Percentiles rank a stretch among this genome's conserved stretches.
Conservation (phyloP, 2,329 filamentous ascomycete genomes). For the Aspergillus bombycis region DNA sequence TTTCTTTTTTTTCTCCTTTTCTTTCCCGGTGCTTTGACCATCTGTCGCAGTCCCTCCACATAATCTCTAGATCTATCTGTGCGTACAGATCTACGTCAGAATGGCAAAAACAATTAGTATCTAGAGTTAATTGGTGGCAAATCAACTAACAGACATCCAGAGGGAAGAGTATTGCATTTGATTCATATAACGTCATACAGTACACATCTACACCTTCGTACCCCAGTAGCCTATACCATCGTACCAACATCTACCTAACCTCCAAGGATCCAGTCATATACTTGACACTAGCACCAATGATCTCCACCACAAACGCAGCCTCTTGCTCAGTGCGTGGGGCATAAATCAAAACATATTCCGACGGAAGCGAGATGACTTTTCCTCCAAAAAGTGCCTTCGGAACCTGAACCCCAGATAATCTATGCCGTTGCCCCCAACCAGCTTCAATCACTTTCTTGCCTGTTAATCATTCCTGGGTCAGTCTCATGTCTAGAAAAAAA, state of each 20-base stretch:
- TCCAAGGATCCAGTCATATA: constrained; percentile 33
- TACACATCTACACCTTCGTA: not conserved
- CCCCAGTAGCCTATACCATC: not conserved
- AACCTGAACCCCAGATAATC: constrained; percentile 58
- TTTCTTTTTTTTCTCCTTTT: not conserved
- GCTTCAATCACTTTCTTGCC: constrained; percentile 67
- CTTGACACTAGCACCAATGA: constrained; percentile 36
- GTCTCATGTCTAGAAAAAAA: not conserved
- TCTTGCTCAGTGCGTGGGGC: constrained; percentile 38
- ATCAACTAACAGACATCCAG: not conserved
- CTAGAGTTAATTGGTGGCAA: not conserved
- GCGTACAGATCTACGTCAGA: not conserved
- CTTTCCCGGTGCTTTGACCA: not conserved
- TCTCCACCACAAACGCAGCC: constrained; percentile 33
- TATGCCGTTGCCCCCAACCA: constrained; percentile 75
- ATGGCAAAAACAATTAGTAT: not conserved
- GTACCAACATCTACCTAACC: constrained; percentile 16
- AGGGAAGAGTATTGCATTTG: not conserved
- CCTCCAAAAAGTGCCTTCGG: constrained; percentile 59
- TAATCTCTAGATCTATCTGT: not conserved
- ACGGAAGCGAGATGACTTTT: constrained; percentile 20
- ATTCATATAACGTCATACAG: not conserved
- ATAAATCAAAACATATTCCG: constrained; percentile 39
- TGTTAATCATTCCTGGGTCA: not conserved
- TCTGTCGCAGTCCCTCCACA: not conserved